Conservation (phyloP, 2,329 filamentous ascomycete genomes). For the Sporothrix mexicana region DNA sequence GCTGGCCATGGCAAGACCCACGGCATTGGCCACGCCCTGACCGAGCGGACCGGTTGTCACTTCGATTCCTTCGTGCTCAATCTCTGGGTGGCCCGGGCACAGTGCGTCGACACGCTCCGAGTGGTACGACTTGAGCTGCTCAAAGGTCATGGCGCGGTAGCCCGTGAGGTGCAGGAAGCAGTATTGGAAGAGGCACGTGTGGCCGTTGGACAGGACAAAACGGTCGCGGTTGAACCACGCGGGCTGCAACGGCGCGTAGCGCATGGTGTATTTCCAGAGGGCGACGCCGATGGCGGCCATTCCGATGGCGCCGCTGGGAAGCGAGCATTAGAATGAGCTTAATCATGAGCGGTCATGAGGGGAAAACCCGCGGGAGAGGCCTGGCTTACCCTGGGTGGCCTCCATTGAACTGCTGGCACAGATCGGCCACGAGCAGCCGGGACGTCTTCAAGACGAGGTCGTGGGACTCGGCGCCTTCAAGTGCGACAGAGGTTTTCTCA, state of each 20-base stretch:
- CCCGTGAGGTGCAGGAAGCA: conserved; percentile 59
- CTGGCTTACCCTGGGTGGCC: conserved; percentile 46
- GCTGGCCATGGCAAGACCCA: conserved; percentile 63
- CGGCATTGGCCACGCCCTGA: conserved; percentile 65
- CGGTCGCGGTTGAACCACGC: conserved; percentile 66
- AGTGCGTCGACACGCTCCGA: conserved; percentile 51
- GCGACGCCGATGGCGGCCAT: conserved; percentile 68
- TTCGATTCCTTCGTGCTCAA: conserved; percentile 62
- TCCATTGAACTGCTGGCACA: background rate
- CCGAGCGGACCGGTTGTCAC: conserved; percentile 65
- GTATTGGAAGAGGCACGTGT: conserved; percentile 62
- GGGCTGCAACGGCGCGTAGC: conserved; percentile 61
- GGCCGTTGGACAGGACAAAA: conserved; percentile 68
- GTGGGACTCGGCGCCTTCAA: too few species aligned
- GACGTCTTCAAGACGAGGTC: too few species aligned
- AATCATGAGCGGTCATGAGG: too few species aligned
- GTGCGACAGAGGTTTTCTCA: too few species aligned
- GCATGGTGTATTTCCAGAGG: conserved; percentile 66
- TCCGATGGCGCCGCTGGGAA: conserved; percentile 62
- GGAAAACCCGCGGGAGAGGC: too few species aligned
- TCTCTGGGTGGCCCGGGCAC: conserved; percentile 63
- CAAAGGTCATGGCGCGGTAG: conserved; percentile 60
- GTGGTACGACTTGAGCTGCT: conserved; percentile 61
- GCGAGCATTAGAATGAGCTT: too few species aligned
- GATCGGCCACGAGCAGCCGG: background rate